Base-by-base conservation (phyloP, 31 red algal species). In the Endocladia muricata region DNA sequence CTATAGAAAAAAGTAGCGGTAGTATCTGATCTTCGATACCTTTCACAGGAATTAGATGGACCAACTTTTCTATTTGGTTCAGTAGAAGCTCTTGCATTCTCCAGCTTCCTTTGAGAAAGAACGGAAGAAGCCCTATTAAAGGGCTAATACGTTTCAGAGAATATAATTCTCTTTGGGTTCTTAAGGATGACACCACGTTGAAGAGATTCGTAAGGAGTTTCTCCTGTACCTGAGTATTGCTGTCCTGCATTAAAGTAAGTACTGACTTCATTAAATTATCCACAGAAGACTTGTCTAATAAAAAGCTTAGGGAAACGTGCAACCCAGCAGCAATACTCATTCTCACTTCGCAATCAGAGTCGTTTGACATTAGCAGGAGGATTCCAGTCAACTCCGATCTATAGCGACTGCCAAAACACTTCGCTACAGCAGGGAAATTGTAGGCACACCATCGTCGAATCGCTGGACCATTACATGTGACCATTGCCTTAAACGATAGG, bases 91-190 rank as follows among this genome's bases (percentile, higher is more conserved):
- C 77, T 47, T 95, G 92, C 37, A 57, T 74, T 21, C 85, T 70
- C 92, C 92, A 95, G 71, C 87, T 84, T 23, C 79, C 84, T 51
- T 86, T n/a, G n/a, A n/a, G n/a, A n/a, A n/a, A n/a, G n/a, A n/a
- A n/a, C n/a, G n/a, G n/a, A n/a, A n/a, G n/a, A n/a, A n/a, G n/a
- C n/a, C n/a, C n/a, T n/a, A n/a, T n/a, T n/a, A n/a, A n/a, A n/a
- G n/a, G n/a, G n/a, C n/a, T n/a, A n/a, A n/a, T n/a, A n/a, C n/a
- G n/a, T n/a, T n/a, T n/a, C n/a, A n/a, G n/a, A n/a, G n/a, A n/a
- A n/a, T n/a, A n/a, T n/a, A n/a, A n/a, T n/a, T 36, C 76, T 43
- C 73, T 72, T 55, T 82, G 52, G 76, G 30, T 78, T n/a, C 76
- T 47, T n/a, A 94, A 52, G 42, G 67, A 26, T 9, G 55, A 44